Conservation (phyloP, 202 grass and related monocot species). For the Panicum virgatum region DNA sequence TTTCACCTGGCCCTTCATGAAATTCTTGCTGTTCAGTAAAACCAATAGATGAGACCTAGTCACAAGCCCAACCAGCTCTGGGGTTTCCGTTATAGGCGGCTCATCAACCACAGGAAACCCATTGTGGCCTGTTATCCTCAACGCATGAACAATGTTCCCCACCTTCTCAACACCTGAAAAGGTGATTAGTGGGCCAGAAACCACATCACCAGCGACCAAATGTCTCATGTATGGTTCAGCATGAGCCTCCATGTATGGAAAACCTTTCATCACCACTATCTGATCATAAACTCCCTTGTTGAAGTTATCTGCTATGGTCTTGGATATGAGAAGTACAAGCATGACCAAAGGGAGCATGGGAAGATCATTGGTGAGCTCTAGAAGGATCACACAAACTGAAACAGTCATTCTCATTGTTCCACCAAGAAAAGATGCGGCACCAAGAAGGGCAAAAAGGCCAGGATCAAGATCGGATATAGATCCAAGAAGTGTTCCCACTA, state of each 20-base stretch:
- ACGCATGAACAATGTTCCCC: conserved; percentile 58
- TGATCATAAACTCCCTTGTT: conserved; percentile 97
- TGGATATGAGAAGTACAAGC: conserved; percentile 95
- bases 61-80: conserved; percentile 79
- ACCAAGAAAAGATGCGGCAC: conserved; percentile 89
- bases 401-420: conserved; percentile 99
- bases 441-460: conserved; percentile 86
- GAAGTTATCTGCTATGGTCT: conserved; percentile 89
- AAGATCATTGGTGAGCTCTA: conserved; percentile 95
- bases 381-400: conserved; percentile 90
- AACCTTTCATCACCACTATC: conserved; percentile 93
- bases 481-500: conserved; percentile 83
- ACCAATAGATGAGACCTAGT: conserved; percentile 83
- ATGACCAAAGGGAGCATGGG: conserved; percentile 91
- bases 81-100: conserved; percentile 66
- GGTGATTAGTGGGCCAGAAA: conserved; percentile 81
- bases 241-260: conserved; percentile 90
- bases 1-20: conserved; percentile 63
- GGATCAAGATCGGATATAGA: conserved; percentile 75
- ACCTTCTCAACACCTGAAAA: conserved; percentile 83
- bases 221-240: conserved; percentile 92
- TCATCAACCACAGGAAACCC: conserved; percentile 89
- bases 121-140: conserved; percentile 82
- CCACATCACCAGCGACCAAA: conserved; percentile 80
- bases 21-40: conserved; percentile 75